Percentiles rank a stretch among this genome's conserved stretches.
Conservation (phyloP, 768 basidiomycete genomes). For the Omphalotus guepiniiformis region DNA sequence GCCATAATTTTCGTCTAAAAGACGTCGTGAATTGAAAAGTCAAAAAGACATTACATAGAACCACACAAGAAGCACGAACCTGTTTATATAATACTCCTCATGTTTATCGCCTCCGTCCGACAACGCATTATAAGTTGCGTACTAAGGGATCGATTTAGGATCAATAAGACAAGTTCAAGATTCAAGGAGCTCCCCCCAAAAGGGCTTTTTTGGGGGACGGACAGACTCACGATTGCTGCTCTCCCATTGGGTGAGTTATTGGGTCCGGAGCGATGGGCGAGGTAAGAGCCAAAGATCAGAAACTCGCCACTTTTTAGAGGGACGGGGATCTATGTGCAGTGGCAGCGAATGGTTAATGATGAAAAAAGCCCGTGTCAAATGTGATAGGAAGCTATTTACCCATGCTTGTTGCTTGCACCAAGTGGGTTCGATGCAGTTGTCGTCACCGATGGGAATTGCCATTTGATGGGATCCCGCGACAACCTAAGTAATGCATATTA, state of each 20-base stretch:
- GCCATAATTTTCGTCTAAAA: slow-evolving; percentile 17
- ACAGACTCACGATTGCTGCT: slow-evolving; percentile 14
- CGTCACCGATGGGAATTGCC: slow-evolving; percentile 11
- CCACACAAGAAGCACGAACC: not conserved
- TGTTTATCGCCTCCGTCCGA: slow-evolving; percentile 11
- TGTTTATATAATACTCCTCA: slow-evolving; percentile 11
- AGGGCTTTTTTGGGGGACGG: not conserved
- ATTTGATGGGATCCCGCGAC: slow-evolving; percentile 13
- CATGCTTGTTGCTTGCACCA: slow-evolving; percentile 12
- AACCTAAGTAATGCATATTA: slow-evolving; percentile 2
- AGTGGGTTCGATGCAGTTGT: slow-evolving; percentile 10
- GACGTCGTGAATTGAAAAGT: not conserved
- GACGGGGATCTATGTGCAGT: slow-evolving; percentile 12
- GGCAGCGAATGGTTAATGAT: too few relatives aligned
- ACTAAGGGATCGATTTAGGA: too few relatives aligned
- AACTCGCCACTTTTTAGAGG: slow-evolving; percentile 11
- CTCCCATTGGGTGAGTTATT: slow-evolving; percentile 11
- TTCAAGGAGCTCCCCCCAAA: too few relatives aligned
- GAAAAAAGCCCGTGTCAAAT: too few relatives aligned
- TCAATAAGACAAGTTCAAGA: too few relatives aligned
- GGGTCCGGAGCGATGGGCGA: slow-evolving; percentile 13
- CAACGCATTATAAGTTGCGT: slow-evolving; percentile 13
- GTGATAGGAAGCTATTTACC: slow-evolving; percentile 7
- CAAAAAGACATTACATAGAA: not conserved
- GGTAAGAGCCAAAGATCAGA: slow-evolving; percentile 14